These are phyloP conservation scores for Porphyrellus cyaneotinctus DNA, from an alignment of 768 basidiomycete species.

Conservation along the genomic window DNA sequence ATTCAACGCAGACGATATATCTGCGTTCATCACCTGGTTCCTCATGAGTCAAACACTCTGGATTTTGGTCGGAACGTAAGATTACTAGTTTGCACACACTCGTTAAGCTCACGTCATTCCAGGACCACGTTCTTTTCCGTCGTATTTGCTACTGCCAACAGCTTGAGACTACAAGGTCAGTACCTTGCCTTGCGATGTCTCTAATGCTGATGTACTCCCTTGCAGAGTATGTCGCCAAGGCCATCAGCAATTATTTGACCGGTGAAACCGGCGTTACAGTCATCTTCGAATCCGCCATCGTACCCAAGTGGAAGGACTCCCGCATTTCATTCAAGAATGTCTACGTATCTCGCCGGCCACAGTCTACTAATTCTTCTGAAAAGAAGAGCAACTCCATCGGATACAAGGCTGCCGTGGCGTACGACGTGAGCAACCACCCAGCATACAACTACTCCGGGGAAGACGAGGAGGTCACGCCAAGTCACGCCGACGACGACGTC, in stretches of 20 bases:
- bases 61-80: constrained; percentile 81
- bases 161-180: constrained; percentile 77
- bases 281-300: constrained; percentile 96
- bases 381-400: constrained; percentile 29
- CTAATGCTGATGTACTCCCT: constrained; percentile 5
- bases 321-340: constrained; percentile 97
- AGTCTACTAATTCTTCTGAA: constrained; percentile 13
- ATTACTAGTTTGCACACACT: neutral
- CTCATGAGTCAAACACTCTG: constrained; percentile 93
- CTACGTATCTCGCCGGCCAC: constrained; percentile 80
- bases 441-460: constrained; percentile 60
- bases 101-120: constrained; percentile 1
- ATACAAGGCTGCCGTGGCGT: constrained; percentile 60
- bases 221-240: constrained; percentile 77
- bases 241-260: constrained; percentile 90
- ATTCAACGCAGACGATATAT: constrained; percentile 96
- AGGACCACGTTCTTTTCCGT: constrained; percentile 97
- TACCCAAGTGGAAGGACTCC: constrained; percentile 96
- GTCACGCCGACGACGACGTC: constrained; percentile 46
- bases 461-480: constrained; percentile 38
- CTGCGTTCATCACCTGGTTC: constrained; percentile 94
- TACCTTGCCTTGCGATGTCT: neutral
- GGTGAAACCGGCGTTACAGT: constrained; percentile 90
- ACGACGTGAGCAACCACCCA: constrained; percentile 76
- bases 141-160: constrained; percentile 84